phyloP scores from a whole-genome alignment of 2,329 filamentous ascomycete genomes.

The Pseudogymnoascus sp. region DNA sequence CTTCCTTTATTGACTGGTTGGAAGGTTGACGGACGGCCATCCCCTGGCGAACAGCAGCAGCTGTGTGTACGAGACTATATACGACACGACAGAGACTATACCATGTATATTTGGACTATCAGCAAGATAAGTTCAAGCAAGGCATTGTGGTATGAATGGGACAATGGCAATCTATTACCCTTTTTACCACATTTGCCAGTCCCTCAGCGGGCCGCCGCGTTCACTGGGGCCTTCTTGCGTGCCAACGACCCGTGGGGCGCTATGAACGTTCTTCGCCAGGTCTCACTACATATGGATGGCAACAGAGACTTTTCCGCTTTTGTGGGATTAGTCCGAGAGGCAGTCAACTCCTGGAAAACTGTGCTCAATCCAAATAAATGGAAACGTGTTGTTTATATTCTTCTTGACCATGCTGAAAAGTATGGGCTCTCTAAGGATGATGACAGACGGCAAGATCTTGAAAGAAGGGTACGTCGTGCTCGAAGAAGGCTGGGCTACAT shows the following conservation, averaged over 20 bases:
- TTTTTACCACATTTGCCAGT: not conserved
- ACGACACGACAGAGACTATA: not conserved
- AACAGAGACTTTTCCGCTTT: not conserved
- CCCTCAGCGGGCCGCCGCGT: not conserved
- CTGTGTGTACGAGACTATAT: not conserved
- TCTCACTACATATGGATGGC: not conserved
- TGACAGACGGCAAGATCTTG: not conserved
- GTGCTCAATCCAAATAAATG: not conserved
- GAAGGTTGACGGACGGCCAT: slow-evolving; percentile 8
- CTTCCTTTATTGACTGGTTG: slow-evolving; percentile 25
- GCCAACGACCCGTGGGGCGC: not conserved
- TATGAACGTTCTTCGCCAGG: not conserved
- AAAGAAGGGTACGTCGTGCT: not conserved
- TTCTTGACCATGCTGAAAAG: not conserved
- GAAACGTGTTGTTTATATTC: not conserved
- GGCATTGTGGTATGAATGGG: not conserved
- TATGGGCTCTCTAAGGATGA: not conserved
- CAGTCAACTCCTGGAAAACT: not conserved
- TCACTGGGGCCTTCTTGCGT: not conserved
- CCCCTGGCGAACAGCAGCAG: not conserved
- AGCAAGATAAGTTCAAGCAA: not conserved
- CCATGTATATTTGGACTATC: not conserved
- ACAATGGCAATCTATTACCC: not conserved
- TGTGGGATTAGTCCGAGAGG: not conserved
- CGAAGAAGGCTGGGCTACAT: not conserved